A percentile compares a stretch with the other conserved stretches of the same genome.
Evolutionary conservation across 2,329 filamentous ascomycete species (phyloP).

Genomic region (Fusarium duplospermum): DNA sequence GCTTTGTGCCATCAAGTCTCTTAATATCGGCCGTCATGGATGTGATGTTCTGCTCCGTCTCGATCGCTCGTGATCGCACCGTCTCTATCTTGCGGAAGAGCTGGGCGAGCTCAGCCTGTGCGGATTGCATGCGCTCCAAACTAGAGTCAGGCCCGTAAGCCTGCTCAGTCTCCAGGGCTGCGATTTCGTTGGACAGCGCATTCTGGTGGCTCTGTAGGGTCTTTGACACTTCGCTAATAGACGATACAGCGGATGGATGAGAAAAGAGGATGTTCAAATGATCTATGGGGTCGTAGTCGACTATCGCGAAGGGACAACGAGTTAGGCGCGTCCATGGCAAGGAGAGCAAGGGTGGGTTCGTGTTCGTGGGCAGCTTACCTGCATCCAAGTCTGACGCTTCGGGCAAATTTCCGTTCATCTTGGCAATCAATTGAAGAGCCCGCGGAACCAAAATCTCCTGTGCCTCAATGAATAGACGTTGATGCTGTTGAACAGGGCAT

Average conservation of each 20-base stretch:
- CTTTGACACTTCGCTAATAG: constrained; percentile 78
- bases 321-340: constrained; percentile 30
- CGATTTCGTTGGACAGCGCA: constrained; percentile 84
- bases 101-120: constrained; percentile 87
- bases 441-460: background rate
- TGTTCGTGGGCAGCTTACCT: constrained; percentile 49
- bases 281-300: constrained; percentile 90
- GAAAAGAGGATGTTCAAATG: constrained; percentile 96
- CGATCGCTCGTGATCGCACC: constrained; percentile 86
- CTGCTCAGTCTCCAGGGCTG: constrained; percentile 78
- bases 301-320: constrained; percentile 47
- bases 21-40: constrained; percentile 99
- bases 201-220: constrained; percentile 81
- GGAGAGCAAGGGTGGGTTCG: constrained; percentile 13
- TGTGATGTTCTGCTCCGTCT: constrained; percentile 95
- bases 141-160: constrained; percentile 88
- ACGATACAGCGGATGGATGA: constrained; percentile 84
- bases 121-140: constrained; percentile 89
- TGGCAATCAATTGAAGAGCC: constrained; percentile 11
- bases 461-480: constrained; percentile 14
- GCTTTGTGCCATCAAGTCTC: constrained; percentile 94
- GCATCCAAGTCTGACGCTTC: constrained; percentile 57
- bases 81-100: constrained; percentile 96
- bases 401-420: constrained; percentile 55
- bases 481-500: constrained; percentile 14